phyloP scores from a whole-genome alignment of 140 eudicot species.

The Cichorium intybus region DNA sequence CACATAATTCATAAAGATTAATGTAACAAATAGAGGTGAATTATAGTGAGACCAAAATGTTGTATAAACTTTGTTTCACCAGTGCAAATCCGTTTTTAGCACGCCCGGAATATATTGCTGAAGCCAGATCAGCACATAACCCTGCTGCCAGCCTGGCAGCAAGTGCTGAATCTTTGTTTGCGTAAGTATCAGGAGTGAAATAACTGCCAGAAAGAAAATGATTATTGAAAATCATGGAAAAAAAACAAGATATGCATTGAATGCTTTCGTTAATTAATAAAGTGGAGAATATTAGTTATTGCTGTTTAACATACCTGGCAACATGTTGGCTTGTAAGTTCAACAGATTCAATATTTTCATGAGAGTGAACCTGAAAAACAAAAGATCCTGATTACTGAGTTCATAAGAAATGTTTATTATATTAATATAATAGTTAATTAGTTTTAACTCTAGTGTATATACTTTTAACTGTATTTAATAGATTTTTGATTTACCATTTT shows the following conservation, averaged over 20 bases:
- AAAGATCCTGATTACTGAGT: conserved; percentile 15
- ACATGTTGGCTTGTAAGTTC: conserved; percentile 55
- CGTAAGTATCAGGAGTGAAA: conserved; percentile 94
- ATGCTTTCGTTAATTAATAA: neutral
- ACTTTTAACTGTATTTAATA: too few relatives aligned
- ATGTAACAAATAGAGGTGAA: conserved; percentile 5
- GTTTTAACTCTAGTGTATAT: too few relatives aligned
- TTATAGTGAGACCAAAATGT: neutral
- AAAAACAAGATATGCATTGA: neutral
- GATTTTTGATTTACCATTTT: too few relatives aligned
- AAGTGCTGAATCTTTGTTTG: conserved; percentile 87
- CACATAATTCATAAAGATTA: conserved; percentile 1
- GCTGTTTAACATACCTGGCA: conserved; percentile 50
- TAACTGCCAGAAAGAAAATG: conserved; percentile 53
- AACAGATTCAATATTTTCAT: conserved; percentile 77
- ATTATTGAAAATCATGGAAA: neutral
- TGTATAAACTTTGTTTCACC: conserved; percentile 44
- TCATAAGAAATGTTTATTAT: neutral
- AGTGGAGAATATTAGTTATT: neutral
- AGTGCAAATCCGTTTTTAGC: conserved; percentile 93
- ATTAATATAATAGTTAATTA: too few relatives aligned
- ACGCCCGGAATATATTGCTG: conserved; percentile 60
- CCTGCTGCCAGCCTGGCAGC: conserved; percentile 99
- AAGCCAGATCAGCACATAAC: conserved; percentile 90
- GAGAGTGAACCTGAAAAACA: conserved; percentile 71